Conservation (phyloP, 1,284 basidiomycete species). For the Puccinia horiana region DNA sequence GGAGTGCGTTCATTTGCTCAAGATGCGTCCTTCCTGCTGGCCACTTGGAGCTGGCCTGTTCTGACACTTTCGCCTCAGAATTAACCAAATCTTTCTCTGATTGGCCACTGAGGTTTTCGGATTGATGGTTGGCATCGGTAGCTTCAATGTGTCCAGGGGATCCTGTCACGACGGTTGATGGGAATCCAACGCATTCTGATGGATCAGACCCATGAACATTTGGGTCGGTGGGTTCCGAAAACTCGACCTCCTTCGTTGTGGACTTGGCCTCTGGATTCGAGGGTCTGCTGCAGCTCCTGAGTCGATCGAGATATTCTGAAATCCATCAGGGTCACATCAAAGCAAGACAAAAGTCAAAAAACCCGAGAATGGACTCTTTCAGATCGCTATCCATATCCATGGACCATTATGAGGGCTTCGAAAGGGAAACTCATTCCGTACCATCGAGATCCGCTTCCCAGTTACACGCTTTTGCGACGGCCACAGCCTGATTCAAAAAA, state of each 20-base stretch:
- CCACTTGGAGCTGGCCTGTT: neutral
- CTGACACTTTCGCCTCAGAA: neutral
- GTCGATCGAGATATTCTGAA: neutral
- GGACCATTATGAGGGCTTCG: neutral
- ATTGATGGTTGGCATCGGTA: neutral
- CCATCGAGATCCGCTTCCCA: conserved; percentile 12
- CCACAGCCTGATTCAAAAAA: neutral
- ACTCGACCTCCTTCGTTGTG: neutral
- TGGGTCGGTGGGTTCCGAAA: neutral
- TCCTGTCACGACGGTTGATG: neutral
- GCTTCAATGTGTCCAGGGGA: neutral
- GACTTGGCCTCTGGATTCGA: neutral
- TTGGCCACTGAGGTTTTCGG: neutral
- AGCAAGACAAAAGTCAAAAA: neutral
- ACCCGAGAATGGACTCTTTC: neutral
- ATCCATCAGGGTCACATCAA: neutral
- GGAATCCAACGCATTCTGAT: neutral
- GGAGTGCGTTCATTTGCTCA: conserved; percentile 12
- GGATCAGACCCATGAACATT: neutral
- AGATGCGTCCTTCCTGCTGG: neutral
- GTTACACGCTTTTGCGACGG: neutral
- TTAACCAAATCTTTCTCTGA: neutral
- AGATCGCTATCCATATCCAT: neutral
- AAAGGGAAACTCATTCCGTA: neutral
- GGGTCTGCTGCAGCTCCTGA: neutral